Evolutionary conservation across 192 early-diverging fungal genomes (phyloP).

Genomic region (Cladochytrium replicatum): DNA sequence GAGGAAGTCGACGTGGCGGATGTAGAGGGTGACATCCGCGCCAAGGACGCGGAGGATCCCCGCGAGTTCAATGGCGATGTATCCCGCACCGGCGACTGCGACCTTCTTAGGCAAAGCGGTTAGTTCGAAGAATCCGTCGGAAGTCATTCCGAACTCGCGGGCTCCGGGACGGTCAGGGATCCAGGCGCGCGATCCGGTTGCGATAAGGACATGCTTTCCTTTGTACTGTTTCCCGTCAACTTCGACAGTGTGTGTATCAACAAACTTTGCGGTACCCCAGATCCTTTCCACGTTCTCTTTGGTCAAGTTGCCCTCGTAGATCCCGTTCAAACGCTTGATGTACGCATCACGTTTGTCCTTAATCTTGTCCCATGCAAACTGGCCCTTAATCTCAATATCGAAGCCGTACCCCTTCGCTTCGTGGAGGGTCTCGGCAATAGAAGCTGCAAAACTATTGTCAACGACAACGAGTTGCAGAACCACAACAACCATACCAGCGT

Average conservation of each 20-base stretch:
- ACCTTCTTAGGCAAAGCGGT: conserved; percentile 84
- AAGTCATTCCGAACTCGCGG: conserved; percentile 71
- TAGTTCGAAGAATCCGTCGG: conserved; percentile 94
- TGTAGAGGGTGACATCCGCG: conserved; percentile 69
- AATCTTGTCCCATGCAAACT: conserved; percentile 70
- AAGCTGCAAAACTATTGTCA: conserved; percentile 34
- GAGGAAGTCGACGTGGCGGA: conserved; percentile 76
- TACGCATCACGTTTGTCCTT: conserved; percentile 94
- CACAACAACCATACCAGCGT: conserved; percentile 49
- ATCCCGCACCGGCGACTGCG: conserved; percentile 81
- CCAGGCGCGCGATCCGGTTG: conserved; percentile 54
- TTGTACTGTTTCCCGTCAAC: conserved; percentile 36
- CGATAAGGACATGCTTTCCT: conserved; percentile 81
- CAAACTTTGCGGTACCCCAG: conserved; percentile 75
- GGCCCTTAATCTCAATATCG: conserved; percentile 36
- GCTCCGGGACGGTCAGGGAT: conserved; percentile 78
- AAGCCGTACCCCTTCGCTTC: conserved; percentile 92
- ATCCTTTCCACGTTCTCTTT: conserved; percentile 82
- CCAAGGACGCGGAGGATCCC: conserved; percentile 90
- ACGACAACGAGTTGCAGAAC: background rate
- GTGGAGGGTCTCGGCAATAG: conserved; percentile 73
- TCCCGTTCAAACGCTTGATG: conserved; percentile 90
- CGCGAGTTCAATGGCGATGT: conserved; percentile 94
- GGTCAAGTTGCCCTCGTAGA: conserved; percentile 83
- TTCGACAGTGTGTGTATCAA: conserved; percentile 60